phyloP scores from a whole-genome alignment of 176 grass and related monocot genomes.

The Rhynchospora pubera region DNA sequence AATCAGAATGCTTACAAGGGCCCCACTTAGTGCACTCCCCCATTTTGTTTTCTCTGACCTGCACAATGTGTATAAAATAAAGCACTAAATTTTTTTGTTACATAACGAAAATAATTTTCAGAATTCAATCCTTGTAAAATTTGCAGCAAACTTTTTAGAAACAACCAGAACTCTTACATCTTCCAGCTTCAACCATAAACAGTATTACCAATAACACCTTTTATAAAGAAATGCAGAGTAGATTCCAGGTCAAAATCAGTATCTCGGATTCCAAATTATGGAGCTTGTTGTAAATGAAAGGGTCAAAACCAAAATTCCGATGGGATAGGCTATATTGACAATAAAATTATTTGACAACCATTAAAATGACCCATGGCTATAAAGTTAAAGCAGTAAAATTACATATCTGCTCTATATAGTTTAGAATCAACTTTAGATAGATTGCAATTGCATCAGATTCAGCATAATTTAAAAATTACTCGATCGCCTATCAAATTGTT shows the following conservation, averaged over 20 bases:
- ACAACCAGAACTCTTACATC: not conserved
- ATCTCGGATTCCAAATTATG: no score
- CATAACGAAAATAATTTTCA: no score
- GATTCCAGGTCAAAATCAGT: not conserved
- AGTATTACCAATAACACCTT: not conserved
- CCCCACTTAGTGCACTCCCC: conserved; percentile 62
- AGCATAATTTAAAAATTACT: no score
- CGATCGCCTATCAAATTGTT: no score
- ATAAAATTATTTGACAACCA: no score
- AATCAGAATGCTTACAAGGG: conserved; percentile 62
- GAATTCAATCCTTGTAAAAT: no score
- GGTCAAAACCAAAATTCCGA: not conserved
- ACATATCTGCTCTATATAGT: no score
- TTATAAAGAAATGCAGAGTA: not conserved
- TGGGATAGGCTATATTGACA: not conserved
- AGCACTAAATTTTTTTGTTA: not conserved
- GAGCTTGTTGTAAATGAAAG: not conserved
- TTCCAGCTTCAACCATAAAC: not conserved
- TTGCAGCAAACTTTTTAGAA: no score
- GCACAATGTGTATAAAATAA: not conserved
- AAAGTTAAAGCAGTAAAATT: no score
- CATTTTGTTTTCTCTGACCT: conserved; percentile 53
- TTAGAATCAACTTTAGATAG: no score
- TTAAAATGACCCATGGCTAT: no score
- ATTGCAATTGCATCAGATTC: no score